phyloP scores from a whole-genome alignment of 805 yeast genomes.

The Pichia insulana region DNA sequence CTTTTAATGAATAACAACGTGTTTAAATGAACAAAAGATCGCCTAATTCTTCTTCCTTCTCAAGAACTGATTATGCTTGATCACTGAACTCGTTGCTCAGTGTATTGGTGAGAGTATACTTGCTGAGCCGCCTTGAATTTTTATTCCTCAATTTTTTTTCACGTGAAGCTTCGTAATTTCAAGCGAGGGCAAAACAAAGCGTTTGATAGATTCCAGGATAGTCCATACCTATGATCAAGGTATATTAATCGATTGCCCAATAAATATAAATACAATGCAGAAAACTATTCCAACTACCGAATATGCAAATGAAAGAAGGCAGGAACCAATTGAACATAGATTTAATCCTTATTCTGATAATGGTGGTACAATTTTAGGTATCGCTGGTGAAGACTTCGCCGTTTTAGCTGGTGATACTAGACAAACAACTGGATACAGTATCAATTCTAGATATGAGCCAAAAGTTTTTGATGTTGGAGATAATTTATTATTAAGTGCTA shows the following conservation, averaged over 20 bases:
- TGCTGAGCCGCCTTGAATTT: no score
- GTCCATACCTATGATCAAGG: no score
- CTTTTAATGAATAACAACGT: no score
- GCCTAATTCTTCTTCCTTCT: no score
- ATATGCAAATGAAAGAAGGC: slow-evolving; percentile 45
- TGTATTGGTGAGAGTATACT: no score
- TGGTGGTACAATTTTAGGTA: slow-evolving; percentile 96
- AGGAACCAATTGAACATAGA: slow-evolving; percentile 76
- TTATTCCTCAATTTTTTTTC: no score
- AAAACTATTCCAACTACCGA: slow-evolving; percentile 34
- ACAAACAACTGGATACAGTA: slow-evolving; percentile 87
- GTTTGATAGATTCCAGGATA: no score
- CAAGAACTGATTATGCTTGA: no score
- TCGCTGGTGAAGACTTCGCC: slow-evolving; percentile 96
- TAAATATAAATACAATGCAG: slow-evolving; percentile 3
- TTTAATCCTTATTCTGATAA: slow-evolving; percentile 91
- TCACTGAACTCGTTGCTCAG: no score
- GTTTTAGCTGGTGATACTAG: slow-evolving; percentile 98
- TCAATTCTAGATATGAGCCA: slow-evolving; percentile 87
- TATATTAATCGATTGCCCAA: not conserved
- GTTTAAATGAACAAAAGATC: no score
- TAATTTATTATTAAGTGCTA: slow-evolving; percentile 77
- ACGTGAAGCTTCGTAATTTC: no score
- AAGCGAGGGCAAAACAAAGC: no score
- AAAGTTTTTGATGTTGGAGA: slow-evolving; percentile 87